Percentiles rank a stretch among this genome's conserved stretches.
Evolutionary conservation across 495 filamentous ascomycete species (phyloP).

Genomic region (Xylaria castorea): DNA sequence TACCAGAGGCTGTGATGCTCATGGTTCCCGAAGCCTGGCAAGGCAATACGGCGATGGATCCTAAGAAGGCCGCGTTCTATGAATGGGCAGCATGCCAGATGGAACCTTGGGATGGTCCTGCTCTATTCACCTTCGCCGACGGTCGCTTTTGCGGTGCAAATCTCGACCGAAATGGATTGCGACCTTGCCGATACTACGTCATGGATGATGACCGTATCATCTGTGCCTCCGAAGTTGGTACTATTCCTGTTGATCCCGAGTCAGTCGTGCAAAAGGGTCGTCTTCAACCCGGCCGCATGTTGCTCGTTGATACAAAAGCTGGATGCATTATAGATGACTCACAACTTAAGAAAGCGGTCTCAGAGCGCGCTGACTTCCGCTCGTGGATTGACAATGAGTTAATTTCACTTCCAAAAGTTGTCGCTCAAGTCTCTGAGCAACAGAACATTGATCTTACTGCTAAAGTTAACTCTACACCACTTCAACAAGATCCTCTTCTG

Average conservation of each 20-base stretch:
- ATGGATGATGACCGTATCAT: conserved; percentile 98
- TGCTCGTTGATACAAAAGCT: conserved; percentile 93
- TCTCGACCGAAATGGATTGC: conserved; percentile 96
- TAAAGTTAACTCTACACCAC: conserved; percentile 70
- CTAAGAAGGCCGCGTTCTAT: conserved; percentile 97
- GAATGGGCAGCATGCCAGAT: conserved; percentile 99
- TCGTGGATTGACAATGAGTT: conserved; percentile 89
- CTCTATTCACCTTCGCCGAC: conserved; percentile 97
- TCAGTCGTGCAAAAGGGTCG: conserved; percentile 93
- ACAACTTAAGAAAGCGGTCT: conserved; percentile 90
- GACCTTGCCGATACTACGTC: conserved; percentile 97
- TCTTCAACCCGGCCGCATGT: conserved; percentile 95
- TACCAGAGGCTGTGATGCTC: conserved; percentile 98
- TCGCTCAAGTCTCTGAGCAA: conserved; percentile 48
- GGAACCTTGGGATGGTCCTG: conserved; percentile 99
- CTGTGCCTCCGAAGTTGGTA: conserved; percentile 97
- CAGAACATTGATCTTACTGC: conserved; percentile 63
- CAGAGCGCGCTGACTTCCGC: conserved; percentile 83
- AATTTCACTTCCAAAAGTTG: conserved; percentile 76
- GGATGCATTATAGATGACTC: conserved; percentile 95
- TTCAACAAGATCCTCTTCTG: conserved; percentile 87
- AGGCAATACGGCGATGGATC: conserved; percentile 90
- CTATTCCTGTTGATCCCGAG: conserved; percentile 91
- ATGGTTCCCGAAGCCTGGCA: conserved; percentile 99
- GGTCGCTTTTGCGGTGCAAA: conserved; percentile 98